phyloP scores from a whole-genome alignment of 257 asterid genomes.

The Ocimum tenuiflorum region DNA sequence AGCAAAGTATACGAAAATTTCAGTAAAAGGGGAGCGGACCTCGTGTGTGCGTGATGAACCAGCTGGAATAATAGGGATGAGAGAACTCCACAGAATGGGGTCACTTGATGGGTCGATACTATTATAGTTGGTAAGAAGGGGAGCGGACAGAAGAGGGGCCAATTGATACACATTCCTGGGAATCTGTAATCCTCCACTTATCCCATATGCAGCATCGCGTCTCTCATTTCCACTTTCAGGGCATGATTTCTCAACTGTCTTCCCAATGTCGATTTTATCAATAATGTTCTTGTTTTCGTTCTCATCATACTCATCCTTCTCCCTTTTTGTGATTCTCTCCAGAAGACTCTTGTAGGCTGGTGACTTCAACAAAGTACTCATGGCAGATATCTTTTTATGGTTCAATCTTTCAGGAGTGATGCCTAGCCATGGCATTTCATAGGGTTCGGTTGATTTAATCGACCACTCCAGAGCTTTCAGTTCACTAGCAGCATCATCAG shows the following conservation, averaged over 20 bases:
- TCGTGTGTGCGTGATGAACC: conserved; percentile 66
- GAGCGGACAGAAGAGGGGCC: conserved; percentile 70
- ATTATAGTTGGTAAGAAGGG: conserved; percentile 66
- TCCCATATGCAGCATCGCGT: conserved; percentile 52
- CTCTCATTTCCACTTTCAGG: conserved; percentile 49
- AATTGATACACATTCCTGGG: conserved; percentile 52
- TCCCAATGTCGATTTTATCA: conserved; percentile 47
- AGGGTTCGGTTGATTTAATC: conserved; percentile 66
- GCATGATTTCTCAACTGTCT: conserved; percentile 50
- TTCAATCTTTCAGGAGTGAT: conserved; percentile 49
- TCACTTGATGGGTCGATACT: conserved; percentile 67
- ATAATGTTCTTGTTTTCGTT: conserved; percentile 57
- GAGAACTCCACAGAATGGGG: conserved; percentile 76
- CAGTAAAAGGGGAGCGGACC: conserved; percentile 41
- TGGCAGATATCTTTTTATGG: conserved; percentile 57
- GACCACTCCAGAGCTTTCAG: conserved; percentile 58
- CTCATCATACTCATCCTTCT: conserved; percentile 60
- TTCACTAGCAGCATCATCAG: conserved; percentile 65
- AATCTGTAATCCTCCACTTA: conserved; percentile 54
- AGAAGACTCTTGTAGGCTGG: conserved; percentile 73
- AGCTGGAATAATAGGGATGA: conserved; percentile 58
- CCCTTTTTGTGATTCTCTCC: conserved; percentile 64
- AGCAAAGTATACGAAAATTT: neutral
- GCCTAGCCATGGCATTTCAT: conserved; percentile 88
- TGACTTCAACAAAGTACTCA: conserved; percentile 70